Base-by-base conservation (phyloP, 352 stramenopile species). In the Pseudoperonospora humuli region DNA sequence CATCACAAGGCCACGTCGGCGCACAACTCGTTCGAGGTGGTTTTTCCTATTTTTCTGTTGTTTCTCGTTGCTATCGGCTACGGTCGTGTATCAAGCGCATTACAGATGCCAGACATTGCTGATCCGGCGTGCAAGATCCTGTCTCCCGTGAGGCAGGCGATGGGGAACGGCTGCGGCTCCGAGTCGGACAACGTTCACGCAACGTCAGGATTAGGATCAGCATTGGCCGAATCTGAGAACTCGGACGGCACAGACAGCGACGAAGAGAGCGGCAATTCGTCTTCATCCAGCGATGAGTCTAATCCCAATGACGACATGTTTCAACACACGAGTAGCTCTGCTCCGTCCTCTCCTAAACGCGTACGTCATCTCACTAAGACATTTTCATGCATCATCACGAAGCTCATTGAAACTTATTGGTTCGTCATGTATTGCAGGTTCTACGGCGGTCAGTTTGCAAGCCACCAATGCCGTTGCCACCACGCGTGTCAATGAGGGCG, bases 191-290 rank as follows among this genome's bases (percentile, higher is more conserved):
- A 29, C 9, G 55, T 52, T 10, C 65, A 53, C 37, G 32, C 36
- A 11, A 46, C 66, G 8, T 78, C 68, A 10, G 76, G 73, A 10
- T 56, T 86, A 10, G 64, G 54, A 0, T 73, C 71, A 11, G 71
- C 72, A 39, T 48, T 86, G n/a, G 75, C 67, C 8, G 76, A 88
- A 45, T 86, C 73, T 3, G 76, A 84, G 46, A 84, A 84, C 41
- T 88, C 76, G 10, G 76, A 88, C 37, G 66, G 65, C 34, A 88
- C 76, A 5, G 73, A 88, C 45, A 88, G 76, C 32, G 76, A 86
- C 21, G 73, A 88, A 56, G 76, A 88, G 14, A 84, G 73, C 43
- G 69, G 64, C 33, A 80, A 80, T 52, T 84, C 71, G 31, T 86
- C 73, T 2, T 86, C 76, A 5, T 88, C 76, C 32, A 85, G 73